These are phyloP conservation scores for Butyriboletus appendiculatus DNA, from an alignment of 1,284 basidiomycete genomes.

Conservation along the genomic window DNA sequence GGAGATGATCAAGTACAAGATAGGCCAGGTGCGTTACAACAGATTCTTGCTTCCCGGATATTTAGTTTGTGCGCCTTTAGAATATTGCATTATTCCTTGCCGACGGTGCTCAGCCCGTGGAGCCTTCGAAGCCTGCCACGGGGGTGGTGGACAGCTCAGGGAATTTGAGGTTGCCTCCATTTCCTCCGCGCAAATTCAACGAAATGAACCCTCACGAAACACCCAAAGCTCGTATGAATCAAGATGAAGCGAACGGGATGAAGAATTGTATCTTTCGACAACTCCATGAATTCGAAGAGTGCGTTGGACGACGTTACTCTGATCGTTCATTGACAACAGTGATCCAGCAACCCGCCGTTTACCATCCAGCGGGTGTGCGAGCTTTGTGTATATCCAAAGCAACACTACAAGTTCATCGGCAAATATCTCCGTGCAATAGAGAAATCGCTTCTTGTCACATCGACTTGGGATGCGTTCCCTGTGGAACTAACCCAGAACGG, in stretches of 20 bases:
- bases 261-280: conserved; percentile 62
- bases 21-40: conserved; percentile 52
- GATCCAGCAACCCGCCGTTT: conserved; percentile 73
- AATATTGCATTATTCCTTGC: conserved; percentile 60
- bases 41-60: neutral
- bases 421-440: conserved; percentile 93
- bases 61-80: conserved; percentile 36
- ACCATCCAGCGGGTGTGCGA: conserved; percentile 93
- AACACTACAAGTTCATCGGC: conserved; percentile 77
- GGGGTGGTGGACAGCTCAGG: conserved; percentile 43
- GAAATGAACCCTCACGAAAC: conserved; percentile 52
- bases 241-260: conserved; percentile 62
- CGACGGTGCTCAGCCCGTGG: conserved; percentile 38
- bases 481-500: conserved; percentile 46
- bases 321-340: conserved; percentile 11
- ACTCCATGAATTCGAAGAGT: conserved; percentile 81
- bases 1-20: conserved; percentile 70
- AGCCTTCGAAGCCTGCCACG: conserved; percentile 17
- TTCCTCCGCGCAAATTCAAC: conserved; percentile 60
- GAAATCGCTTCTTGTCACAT: conserved; percentile 84
- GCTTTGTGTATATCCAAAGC: conserved; percentile 70
- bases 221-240: conserved; percentile 62
- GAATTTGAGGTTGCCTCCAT: conserved; percentile 79
- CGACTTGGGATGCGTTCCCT: conserved; percentile 72
- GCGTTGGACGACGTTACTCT: conserved; percentile 30